Percentiles rank a stretch among this genome's conserved stretches.
These are phyloP conservation scores for Teunomyces gatunensis DNA, from an alignment of 805 yeast genomes.

Conservation along the genomic window DNA sequence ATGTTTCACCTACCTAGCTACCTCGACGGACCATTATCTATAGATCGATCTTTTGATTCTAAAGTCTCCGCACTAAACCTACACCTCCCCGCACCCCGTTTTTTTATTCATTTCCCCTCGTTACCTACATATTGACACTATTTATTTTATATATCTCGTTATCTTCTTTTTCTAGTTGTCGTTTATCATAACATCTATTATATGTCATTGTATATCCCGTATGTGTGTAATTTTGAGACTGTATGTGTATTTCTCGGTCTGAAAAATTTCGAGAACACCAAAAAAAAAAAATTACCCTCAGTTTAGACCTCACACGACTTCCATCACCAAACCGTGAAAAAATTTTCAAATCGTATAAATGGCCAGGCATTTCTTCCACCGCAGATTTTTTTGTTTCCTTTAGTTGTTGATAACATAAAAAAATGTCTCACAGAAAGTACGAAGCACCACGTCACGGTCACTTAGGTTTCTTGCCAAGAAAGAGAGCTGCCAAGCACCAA, in stretches of 20 bases:
- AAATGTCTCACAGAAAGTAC: slow-evolving; percentile 99
- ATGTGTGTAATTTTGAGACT: not conserved
- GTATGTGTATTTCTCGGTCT: not conserved
- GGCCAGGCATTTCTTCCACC: not conserved
- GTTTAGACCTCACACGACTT: slow-evolving; percentile 7
- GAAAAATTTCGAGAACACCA: not conserved
- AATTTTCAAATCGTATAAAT: slow-evolving; percentile 11
- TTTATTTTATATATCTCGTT: not conserved
- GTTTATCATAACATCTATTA: not conserved
- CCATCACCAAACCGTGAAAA: slow-evolving; percentile 7
- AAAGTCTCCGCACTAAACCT: not conserved
- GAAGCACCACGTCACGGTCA: slow-evolving; percentile 99
- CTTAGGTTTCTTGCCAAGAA: slow-evolving; percentile 99
- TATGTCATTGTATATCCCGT: not conserved
- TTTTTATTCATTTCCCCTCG: slow-evolving; percentile 1
- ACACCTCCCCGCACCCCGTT: not conserved
- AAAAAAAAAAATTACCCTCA: no score
- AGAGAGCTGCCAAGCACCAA: slow-evolving; percentile 98
- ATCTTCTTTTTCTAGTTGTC: not conserved
- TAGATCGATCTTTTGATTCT: slow-evolving; percentile 1
- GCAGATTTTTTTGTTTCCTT: slow-evolving; percentile 9
- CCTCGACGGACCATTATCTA: not conserved
- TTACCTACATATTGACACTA: not conserved
- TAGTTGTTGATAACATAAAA: slow-evolving; percentile 26
- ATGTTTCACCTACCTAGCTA: not conserved